phyloP scores from a whole-genome alignment of 2,329 filamentous ascomycete species.

The Botrytis cinerea region DNA sequence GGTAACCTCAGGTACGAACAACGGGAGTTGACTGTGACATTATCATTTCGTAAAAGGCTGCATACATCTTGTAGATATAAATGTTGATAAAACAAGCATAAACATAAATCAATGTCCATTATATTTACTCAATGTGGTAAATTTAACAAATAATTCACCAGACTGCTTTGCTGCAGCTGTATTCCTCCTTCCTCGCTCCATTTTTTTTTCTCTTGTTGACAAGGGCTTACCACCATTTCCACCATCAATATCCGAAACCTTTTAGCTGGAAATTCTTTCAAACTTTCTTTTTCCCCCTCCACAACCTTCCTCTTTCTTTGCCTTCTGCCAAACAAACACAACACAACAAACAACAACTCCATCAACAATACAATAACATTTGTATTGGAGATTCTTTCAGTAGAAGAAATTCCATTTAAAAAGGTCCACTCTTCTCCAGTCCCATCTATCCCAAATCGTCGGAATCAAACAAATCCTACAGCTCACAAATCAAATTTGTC shows the following conservation, averaged over 20 bases:
- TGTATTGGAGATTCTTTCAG: conserved; percentile 10
- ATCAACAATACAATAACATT: conserved; percentile 5
- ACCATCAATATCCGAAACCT: conserved; percentile 15
- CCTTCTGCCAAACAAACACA: neutral
- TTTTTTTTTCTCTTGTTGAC: neutral
- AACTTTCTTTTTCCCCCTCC: conserved; percentile 11
- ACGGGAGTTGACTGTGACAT: neutral
- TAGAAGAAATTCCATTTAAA: neutral
- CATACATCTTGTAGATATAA: neutral
- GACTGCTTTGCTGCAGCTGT: neutral
- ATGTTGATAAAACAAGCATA: neutral
- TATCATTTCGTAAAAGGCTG: neutral
- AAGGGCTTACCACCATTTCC: conserved; percentile 5
- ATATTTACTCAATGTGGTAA: neutral
- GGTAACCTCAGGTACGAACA: too few relatives aligned
- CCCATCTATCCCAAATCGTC: neutral
- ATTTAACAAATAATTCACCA: neutral
- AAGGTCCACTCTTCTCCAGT: neutral
- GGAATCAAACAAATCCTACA: neutral
- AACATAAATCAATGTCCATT: too few relatives aligned
- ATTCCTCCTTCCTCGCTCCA: conserved; percentile 6
- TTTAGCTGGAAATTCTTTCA: conserved; percentile 19
- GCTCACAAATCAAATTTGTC: neutral
- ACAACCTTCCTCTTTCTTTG: conserved; percentile 20
- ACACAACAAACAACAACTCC: conserved; percentile 1